phyloP scores from a whole-genome alignment of 768 basidiomycete species.

The Amanita thiersii region DNA sequence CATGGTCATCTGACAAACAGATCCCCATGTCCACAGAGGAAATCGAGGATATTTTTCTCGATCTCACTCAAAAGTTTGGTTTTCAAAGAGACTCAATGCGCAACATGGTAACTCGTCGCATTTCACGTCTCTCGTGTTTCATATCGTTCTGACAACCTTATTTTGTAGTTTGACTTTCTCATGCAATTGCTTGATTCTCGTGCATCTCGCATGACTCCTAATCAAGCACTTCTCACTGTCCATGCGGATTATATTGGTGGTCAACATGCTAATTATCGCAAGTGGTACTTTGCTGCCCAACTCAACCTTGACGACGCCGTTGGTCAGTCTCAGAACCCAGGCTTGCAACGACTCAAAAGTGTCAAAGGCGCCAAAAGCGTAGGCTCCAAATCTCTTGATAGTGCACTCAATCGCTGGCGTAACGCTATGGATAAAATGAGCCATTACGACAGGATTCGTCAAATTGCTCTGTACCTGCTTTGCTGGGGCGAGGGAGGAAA shows the following conservation, averaged over 20 bases:
- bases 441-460: conserved; percentile 94
- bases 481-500: conserved; percentile 99
- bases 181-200: conserved; percentile 98
- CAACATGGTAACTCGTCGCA: conserved; percentile 61
- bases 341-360: conserved; percentile 80
- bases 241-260: conserved; percentile 99
- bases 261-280: conserved; percentile 97
- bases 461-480: conserved; percentile 90
- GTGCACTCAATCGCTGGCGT: conserved; percentile 90
- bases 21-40: conserved; percentile 97
- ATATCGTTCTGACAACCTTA: conserved; percentile 11
- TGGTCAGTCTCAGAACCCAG: conserved; percentile 90
- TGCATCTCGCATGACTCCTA: conserved; percentile 96
- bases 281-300: conserved; percentile 99
- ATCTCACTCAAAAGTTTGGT: conserved; percentile 97
- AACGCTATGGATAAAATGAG: conserved; percentile 99
- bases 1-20: conserved; percentile 88
- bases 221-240: conserved; percentile 90
- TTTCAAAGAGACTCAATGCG: conserved; percentile 96
- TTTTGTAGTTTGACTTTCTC: conserved; percentile 80
- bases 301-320: conserved; percentile 99
- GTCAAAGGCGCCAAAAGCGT: conserved; percentile 55
- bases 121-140: conserved; percentile 5
- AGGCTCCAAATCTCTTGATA: conserved; percentile 77
- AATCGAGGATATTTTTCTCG: conserved; percentile 97